These are phyloP conservation scores for Clavispora vitiphila DNA, from an alignment of 805 yeast species.

Conservation along the genomic window DNA sequence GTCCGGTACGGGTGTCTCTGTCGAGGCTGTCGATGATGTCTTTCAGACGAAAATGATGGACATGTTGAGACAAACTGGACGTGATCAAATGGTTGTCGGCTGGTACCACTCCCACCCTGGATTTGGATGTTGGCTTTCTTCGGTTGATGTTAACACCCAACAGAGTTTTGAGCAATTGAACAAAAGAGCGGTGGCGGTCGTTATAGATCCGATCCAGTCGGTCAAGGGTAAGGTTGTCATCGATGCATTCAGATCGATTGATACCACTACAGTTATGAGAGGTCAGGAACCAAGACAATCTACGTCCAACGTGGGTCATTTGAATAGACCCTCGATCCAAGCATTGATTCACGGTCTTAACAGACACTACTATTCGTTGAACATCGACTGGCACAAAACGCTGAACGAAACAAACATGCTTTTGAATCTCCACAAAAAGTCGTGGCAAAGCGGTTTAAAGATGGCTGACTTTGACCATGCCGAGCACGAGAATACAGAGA, in stretches of 20 bases:
- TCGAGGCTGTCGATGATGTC: slow-evolving; percentile 98
- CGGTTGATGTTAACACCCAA: slow-evolving; percentile 96
- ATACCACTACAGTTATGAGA: slow-evolving; percentile 81
- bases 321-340: slow-evolving; percentile 94
- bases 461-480: slow-evolving; percentile 72
- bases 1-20: slow-evolving; percentile 96
- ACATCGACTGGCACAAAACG: slow-evolving; percentile 91
- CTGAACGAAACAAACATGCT: slow-evolving; percentile 90
- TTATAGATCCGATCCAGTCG: slow-evolving; percentile 96
- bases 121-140: slow-evolving; percentile 98
- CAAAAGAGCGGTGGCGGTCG: slow-evolving; percentile 96
- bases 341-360: slow-evolving; percentile 95
- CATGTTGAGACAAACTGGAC: slow-evolving; percentile 97
- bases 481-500: slow-evolving; percentile 69
- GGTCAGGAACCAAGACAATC: slow-evolving; percentile 98
- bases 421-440: slow-evolving; percentile 86
- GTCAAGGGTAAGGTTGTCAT: slow-evolving; percentile 98
- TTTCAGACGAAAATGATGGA: slow-evolving; percentile 99
- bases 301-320: slow-evolving; percentile 90
- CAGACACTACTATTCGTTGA: slow-evolving; percentile 93
- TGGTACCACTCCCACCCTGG: slow-evolving; percentile 99
- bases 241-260: slow-evolving; percentile 94
- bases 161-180: slow-evolving; percentile 96
- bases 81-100: slow-evolving; percentile 98
- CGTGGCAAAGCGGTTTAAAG: slow-evolving; percentile 90